Conservation (phyloP, 352 stramenopile genomes). For the Peronosclerospora sorghi region DNA sequence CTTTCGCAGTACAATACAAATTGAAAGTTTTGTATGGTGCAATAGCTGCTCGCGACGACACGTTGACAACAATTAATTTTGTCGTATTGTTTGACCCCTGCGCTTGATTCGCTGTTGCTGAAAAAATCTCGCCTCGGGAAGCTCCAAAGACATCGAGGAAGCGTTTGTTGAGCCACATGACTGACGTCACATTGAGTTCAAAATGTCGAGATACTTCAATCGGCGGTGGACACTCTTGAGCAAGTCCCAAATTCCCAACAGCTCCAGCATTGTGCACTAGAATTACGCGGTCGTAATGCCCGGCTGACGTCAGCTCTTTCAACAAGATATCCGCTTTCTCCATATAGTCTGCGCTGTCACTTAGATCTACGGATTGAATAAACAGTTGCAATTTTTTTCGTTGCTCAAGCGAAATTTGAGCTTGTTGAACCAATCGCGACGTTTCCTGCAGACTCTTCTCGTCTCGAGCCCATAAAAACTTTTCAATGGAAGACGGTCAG, state of each 20-base stretch:
- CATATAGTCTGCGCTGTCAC: conserved; percentile 27
- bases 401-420: conserved; percentile 11
- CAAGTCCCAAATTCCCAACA: conserved; percentile 49
- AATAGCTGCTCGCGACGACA: conserved; percentile 70
- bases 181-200: conserved; percentile 73
- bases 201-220: conserved; percentile 36
- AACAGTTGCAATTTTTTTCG: conserved; percentile 17
- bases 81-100: conserved; percentile 2
- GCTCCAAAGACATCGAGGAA: conserved; percentile 50
- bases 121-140: conserved; percentile 18
- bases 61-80: conserved; percentile 54
- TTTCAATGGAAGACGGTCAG: background rate
- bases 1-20: conserved; percentile 73
- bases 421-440: conserved; percentile 19
- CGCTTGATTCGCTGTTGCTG: background rate
- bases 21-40: conserved; percentile 55
- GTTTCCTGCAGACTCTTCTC: conserved; percentile 35
- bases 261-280: conserved; percentile 76
- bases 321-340: conserved; percentile 35
- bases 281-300: conserved; percentile 30
- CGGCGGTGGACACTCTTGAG: conserved; percentile 30
- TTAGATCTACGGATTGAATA: conserved; percentile 29
- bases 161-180: conserved; percentile 65
- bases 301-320: conserved; percentile 6
- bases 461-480: conserved; percentile 47